Percentiles rank a stretch among this genome's conserved stretches.
Evolutionary conservation across 2,329 filamentous ascomycete species (phyloP).

Genomic region (Coleophoma eucalyptorum): DNA sequence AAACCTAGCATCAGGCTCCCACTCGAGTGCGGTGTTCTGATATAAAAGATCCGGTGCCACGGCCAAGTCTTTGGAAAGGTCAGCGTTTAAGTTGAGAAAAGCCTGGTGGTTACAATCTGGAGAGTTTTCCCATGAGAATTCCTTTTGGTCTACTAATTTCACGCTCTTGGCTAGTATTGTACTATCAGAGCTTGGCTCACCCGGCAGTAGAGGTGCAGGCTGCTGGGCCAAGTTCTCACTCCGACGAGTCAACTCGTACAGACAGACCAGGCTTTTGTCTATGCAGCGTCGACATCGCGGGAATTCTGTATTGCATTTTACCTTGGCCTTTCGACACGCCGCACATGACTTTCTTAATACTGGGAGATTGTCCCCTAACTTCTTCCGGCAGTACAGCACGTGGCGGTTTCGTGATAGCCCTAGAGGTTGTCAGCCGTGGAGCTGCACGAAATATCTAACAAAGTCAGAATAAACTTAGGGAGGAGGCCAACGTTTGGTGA

Average conservation of each 20-base stretch:
- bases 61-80: conserved; percentile 1
- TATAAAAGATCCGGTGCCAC: conserved; percentile 4
- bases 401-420: conserved; percentile 7
- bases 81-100: conserved; percentile 6
- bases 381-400: conserved; percentile 14
- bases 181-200: conserved; percentile 7
- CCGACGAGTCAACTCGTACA: conserved; percentile 9
- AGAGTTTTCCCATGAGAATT: conserved; percentile 4
- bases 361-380: conserved; percentile 6
- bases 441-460: background rate
- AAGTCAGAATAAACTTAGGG: background rate
- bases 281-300: conserved; percentile 11
- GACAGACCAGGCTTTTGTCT: conserved; percentile 7
- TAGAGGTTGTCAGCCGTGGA: conserved; percentile 5
- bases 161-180: conserved; percentile 8
- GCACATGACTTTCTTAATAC: conserved; percentile 14
- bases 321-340: conserved; percentile 13
- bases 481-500: conserved; percentile 10
- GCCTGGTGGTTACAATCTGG: conserved; percentile 1
- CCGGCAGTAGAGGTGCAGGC: conserved; percentile 5
- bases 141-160: conserved; percentile 2
- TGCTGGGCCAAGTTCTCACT: conserved; percentile 10
- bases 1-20: conserved; percentile 12
- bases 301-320: conserved; percentile 11
- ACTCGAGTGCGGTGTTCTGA: conserved; percentile 6